Conservation (phyloP, 345 rosid genomes). For the Sonneratia alba region DNA sequence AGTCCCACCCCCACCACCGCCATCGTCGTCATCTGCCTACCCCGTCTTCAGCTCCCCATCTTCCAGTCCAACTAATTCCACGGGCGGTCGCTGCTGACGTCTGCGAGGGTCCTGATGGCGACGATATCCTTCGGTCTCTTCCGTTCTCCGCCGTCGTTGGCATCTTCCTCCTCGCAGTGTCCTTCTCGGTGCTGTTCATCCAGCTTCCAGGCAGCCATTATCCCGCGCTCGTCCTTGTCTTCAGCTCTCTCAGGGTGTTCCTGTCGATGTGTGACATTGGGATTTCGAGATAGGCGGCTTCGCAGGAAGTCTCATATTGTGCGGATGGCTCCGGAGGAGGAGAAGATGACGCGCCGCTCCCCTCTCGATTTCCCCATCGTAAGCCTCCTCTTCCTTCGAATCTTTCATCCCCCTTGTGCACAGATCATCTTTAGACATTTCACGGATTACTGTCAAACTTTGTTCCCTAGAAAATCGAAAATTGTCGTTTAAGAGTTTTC, state of each 20-base stretch:
- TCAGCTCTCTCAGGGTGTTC: not conserved
- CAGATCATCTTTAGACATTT: not conserved
- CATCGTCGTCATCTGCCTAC: not conserved
- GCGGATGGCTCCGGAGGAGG: constrained; percentile 42
- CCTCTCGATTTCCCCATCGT: constrained; percentile 29
- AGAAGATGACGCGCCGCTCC: constrained; percentile 31
- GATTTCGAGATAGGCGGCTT: not conserved
- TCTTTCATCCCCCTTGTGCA: not conserved
- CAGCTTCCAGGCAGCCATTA: not conserved
- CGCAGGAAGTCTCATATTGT: constrained; percentile 14
- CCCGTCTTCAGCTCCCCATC: not conserved
- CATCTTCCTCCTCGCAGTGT: not conserved
- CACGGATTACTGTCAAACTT: not conserved
- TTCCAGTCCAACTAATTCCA: not conserved
- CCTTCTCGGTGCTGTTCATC: not conserved
- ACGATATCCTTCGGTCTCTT: constrained; percentile 5
- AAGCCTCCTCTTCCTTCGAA: not conserved
- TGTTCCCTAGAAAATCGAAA: too few relatives aligned
- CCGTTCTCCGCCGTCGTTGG: constrained; percentile 6
- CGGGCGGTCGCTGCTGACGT: not conserved
- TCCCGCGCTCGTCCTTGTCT: not conserved
- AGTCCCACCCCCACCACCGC: not conserved
- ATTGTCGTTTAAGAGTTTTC: too few relatives aligned
- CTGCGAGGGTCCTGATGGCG: constrained; percentile 7
- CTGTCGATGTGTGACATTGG: not conserved